Percentiles rank a stretch among this genome's conserved stretches.
Evolutionary conservation across 139 green algal species (phyloP).

Genomic region (Pedinophyceae sp.): DNA sequence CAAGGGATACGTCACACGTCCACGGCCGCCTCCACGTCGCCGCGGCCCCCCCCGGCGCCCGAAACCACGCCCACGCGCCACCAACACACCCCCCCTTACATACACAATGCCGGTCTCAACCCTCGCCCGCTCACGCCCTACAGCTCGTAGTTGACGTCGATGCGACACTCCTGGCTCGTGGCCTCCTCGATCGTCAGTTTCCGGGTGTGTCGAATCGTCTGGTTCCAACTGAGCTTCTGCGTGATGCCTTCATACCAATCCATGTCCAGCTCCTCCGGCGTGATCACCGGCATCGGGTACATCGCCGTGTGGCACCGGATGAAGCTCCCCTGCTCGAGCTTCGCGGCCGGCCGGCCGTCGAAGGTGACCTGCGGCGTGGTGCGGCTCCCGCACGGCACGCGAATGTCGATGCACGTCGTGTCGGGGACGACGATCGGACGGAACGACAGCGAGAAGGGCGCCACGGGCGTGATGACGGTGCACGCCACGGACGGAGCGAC

Average conservation of each 20-base stretch:
- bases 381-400: background rate
- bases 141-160: too few relatives aligned
- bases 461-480: constrained; percentile 72
- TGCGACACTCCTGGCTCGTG: too few relatives aligned
- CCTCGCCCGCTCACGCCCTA: too few relatives aligned
- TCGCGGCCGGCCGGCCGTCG: background rate
- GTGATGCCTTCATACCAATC: constrained; percentile 58
- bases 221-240: constrained; percentile 71
- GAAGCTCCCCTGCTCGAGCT: background rate
- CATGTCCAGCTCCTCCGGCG: background rate
- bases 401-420: background rate
- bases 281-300: background rate
- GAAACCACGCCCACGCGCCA: too few relatives aligned
- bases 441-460: constrained; percentile 66
- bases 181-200: too few relatives aligned
- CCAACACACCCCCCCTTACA: too few relatives aligned
- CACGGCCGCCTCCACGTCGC: too few relatives aligned
- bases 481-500: constrained; percentile 70
- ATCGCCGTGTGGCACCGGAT: background rate
- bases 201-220: constrained; percentile 15
- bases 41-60: too few relatives aligned
- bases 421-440: background rate
- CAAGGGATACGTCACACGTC: too few relatives aligned
- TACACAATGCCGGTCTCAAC: too few relatives aligned
- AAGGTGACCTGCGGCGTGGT: background rate